phyloP scores from a whole-genome alignment of 805 yeast genomes.

The Cyberlindnera nakhonratchasimensis region DNA sequence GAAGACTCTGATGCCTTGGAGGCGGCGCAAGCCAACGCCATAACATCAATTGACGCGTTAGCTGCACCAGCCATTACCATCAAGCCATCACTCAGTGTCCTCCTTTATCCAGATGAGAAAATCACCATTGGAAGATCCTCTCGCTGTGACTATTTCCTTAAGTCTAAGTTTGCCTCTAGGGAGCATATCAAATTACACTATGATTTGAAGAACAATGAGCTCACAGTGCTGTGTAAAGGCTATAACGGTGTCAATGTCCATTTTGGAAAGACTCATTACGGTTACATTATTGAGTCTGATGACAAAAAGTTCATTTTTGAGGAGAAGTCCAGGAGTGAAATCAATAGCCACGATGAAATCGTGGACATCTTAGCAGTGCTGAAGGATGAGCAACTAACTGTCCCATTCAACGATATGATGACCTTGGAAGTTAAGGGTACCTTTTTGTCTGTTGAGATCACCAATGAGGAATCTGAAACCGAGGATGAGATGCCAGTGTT shows the following conservation, averaged over 20 bases:
- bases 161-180: slow-evolving; percentile 59
- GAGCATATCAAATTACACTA: slow-evolving; percentile 56
- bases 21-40: neutral
- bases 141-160: slow-evolving; percentile 45
- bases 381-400: slow-evolving; percentile 56
- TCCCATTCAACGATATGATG: slow-evolving; percentile 63
- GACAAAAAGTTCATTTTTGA: slow-evolving; percentile 27
- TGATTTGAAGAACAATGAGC: slow-evolving; percentile 34
- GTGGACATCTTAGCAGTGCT: slow-evolving; percentile 46
- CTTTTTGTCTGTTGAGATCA: slow-evolving; percentile 47
- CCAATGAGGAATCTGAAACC: slow-evolving; percentile 39
- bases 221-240: slow-evolving; percentile 70
- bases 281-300: slow-evolving; percentile 23
- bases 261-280: slow-evolving; percentile 49
- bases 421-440: slow-evolving; percentile 72
- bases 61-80: neutral
- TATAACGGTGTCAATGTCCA: slow-evolving; percentile 73
- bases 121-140: slow-evolving; percentile 54
- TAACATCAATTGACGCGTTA: slow-evolving; percentile 4
- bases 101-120: slow-evolving; percentile 20
- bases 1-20: slow-evolving; percentile 1
- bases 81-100: slow-evolving; percentile 16
- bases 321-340: slow-evolving; percentile 8
- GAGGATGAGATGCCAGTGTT: slow-evolving; percentile 34
- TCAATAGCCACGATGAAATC: slow-evolving; percentile 15